Evolutionary conservation across 2,329 filamentous ascomycete species (phyloP).

Genomic region (Rutstroemia sp.): DNA sequence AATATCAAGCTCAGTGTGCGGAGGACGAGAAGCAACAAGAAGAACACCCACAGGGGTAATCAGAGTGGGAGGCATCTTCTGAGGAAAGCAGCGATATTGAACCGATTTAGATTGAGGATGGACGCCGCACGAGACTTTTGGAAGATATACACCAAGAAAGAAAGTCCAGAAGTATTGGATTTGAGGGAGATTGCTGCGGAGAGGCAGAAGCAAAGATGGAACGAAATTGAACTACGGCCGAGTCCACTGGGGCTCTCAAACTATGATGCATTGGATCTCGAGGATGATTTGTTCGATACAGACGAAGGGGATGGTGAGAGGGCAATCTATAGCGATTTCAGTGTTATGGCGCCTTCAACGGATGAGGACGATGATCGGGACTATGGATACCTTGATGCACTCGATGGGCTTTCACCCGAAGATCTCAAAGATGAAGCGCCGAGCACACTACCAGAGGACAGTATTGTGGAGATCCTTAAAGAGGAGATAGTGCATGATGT

Average conservation of each 20-base stretch:
- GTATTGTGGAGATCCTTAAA: conserved; percentile 25
- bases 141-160: conserved; percentile 16
- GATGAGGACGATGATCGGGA: conserved; percentile 19
- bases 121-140: conserved; percentile 25
- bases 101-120: conserved; percentile 46
- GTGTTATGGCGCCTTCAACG: conserved; percentile 25
- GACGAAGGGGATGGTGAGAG: conserved; percentile 15
- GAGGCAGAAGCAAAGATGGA: conserved; percentile 19
- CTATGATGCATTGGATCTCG: conserved; percentile 30
- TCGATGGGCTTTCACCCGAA: conserved; percentile 27
- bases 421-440: conserved; percentile 24
- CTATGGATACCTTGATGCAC: conserved; percentile 28
- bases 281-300: conserved; percentile 23
- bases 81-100: conserved; percentile 59
- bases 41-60: conserved; percentile 29
- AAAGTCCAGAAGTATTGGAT: conserved; percentile 11
- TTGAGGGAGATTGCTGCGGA: conserved; percentile 21
- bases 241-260: conserved; percentile 30
- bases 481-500: conserved; percentile 22
- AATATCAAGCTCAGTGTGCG: conserved; percentile 49
- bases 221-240: conserved; percentile 24
- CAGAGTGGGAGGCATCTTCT: conserved; percentile 31
- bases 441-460: conserved; percentile 21
- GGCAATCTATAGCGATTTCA: conserved; percentile 30
- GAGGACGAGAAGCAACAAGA: conserved; percentile 38